Percentiles rank a stretch among this genome's conserved stretches.
Evolutionary conservation across 305 asterid species (phyloP).

Genomic region (Petunia hybrid): DNA sequence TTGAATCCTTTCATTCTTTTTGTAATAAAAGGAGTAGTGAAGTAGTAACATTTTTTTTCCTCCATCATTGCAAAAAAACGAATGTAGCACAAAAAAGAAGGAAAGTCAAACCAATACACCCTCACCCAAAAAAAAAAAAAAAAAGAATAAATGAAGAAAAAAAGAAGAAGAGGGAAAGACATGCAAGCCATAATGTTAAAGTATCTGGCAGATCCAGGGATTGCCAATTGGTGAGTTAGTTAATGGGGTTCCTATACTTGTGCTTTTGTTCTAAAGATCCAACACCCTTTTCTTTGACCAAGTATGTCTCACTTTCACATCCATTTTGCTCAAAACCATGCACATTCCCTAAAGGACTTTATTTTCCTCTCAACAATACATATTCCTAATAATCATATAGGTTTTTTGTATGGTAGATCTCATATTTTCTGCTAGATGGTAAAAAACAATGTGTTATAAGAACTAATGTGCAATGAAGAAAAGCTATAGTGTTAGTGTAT

Average conservation of each 20-base stretch:
- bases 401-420: constrained; percentile 21
- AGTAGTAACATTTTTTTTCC: neutral
- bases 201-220: constrained; percentile 30
- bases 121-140: neutral
- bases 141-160: neutral
- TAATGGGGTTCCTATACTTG: constrained; percentile 47
- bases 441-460: constrained; percentile 5
- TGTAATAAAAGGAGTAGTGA: neutral
- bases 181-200: constrained; percentile 36
- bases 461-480: neutral
- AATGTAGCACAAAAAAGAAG: neutral
- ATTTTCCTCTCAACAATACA: neutral
- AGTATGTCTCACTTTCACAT: constrained; percentile 29
- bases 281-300: constrained; percentile 37
- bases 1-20: neutral
- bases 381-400: neutral
- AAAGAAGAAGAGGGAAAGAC: constrained; percentile 14
- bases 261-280: constrained; percentile 35
- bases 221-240: constrained; percentile 41
- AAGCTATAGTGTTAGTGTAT: neutral
- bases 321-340: constrained; percentile 39
- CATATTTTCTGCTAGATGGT: constrained; percentile 1
- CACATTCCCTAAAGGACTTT: constrained; percentile 28
- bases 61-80: neutral
- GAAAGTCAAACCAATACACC: constrained; percentile 20